Conservation (phyloP, 192 early-diverging fungal genomes). For the Coemansia aciculifera region DNA sequence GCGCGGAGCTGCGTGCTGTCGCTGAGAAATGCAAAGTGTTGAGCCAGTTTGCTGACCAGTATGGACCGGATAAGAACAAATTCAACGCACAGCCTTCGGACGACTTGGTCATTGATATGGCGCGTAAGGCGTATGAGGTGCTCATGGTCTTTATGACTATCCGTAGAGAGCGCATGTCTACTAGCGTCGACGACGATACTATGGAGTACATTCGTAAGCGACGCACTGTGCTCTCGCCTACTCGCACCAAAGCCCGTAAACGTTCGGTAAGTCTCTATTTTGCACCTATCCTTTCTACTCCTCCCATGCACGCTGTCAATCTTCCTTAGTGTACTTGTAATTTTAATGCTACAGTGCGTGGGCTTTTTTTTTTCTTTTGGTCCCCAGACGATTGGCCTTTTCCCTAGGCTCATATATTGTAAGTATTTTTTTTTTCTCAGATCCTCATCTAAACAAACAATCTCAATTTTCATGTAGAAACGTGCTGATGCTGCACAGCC, state of each 20-base stretch:
- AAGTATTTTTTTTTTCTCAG: neutral
- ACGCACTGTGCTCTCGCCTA: conserved; percentile 54
- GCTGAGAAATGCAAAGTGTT: conserved; percentile 53
- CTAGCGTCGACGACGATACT: conserved; percentile 50
- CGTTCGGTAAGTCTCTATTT: conserved; percentile 48
- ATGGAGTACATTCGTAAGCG: conserved; percentile 61
- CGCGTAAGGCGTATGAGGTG: conserved; percentile 56
- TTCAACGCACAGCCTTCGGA: conserved; percentile 56
- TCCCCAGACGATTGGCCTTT: neutral
- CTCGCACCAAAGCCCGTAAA: conserved; percentile 47
- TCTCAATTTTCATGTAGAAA: conserved; percentile 30
- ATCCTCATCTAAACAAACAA: conserved; percentile 3
- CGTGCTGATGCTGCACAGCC: conserved; percentile 60
- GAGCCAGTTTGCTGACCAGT: conserved; percentile 54
- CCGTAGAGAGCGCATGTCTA: conserved; percentile 52
- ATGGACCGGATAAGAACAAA: conserved; percentile 52
- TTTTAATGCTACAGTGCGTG: neutral
- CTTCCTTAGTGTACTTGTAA: neutral
- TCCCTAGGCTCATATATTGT: neutral
- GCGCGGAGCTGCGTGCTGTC: conserved; percentile 45
- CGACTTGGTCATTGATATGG: conserved; percentile 58
- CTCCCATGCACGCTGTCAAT: neutral
- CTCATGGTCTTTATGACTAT: conserved; percentile 57
- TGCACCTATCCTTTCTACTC: neutral
- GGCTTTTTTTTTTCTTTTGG: conserved; percentile 1